Evolutionary conservation across 2,329 filamentous ascomycete species (phyloP), one percentile per base, ranked within the genome.

Genomic region (Xylaria sp.): DNA sequence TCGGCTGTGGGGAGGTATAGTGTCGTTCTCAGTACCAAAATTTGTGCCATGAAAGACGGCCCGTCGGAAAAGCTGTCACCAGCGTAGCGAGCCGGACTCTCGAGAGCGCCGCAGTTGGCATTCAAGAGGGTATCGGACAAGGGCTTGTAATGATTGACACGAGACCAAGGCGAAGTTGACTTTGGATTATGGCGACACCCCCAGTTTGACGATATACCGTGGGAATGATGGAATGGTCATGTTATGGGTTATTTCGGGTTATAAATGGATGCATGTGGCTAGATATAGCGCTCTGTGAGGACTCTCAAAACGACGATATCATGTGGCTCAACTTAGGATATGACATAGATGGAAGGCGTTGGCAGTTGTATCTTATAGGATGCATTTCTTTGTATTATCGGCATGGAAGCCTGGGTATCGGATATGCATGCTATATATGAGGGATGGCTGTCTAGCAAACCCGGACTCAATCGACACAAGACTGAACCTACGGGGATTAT

Each of bases 41-140:
- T 91, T 3, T 82, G 82, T 61, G 83, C 82, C 46, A 82, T 90
- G 76, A 85, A 88, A 21, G 86, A 90, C 62, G 89, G 0, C 84
- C 82, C 63, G 77, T 90, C n/a, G 87, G 88, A 0, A 81, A 86
- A 64, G 78, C 80, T 2, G 72, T 91, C 21, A 80, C 83, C 17
- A 83, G 85, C 33, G 71, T 84, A 9, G 81, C 83, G 2, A 73
- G 83, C 2, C 92, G 89, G 86, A 83, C 87, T 70, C 75, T 90
- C 1, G 82, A 88, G 65, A 85, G 87, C 19, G 77, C 92, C 53
- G 82, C 86, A 1, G 88, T 87, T 14, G 90, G 90, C 0, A 78
- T 92, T 43, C 86, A 87, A 69, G 87, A 92, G 68, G 88, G 90
- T 5, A 78, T 83, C 81, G 77, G 78, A 17, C 74, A 75, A 12